A percentile compares a stretch with the other conserved stretches of the same genome.
Conservation (phyloP, 768 basidiomycete genomes). For the Psilocybe subaeruginosa region DNA sequence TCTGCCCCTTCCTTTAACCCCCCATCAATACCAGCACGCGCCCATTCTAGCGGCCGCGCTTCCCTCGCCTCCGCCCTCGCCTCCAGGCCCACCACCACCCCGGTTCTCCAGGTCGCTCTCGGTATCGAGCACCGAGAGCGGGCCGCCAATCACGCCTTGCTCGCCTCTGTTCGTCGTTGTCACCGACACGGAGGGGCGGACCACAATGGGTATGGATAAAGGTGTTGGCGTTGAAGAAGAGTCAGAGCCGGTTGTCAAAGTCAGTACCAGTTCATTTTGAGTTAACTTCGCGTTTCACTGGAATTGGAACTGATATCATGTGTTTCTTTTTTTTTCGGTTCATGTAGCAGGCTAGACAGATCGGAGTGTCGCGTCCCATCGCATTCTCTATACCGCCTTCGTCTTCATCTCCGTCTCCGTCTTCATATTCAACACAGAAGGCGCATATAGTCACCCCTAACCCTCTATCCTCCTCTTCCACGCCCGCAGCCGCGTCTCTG, state of each 20-base stretch:
- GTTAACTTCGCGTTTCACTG: too few species aligned
- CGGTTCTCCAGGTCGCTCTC: background rate
- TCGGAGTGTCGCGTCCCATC: background rate
- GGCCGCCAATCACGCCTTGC: slow-evolving; percentile 13
- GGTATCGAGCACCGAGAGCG: slow-evolving; percentile 9
- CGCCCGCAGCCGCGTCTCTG: too few species aligned
- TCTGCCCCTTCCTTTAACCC: background rate
- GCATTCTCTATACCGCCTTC: background rate
- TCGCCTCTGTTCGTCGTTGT: slow-evolving; percentile 12
- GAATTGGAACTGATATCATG: background rate
- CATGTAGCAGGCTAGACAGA: background rate
- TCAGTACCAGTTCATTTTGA: background rate
- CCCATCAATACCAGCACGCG: background rate
- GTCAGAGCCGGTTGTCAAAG: background rate
- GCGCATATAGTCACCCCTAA: too few species aligned
- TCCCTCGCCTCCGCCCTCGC: background rate
- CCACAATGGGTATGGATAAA: background rate
- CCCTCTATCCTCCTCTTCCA: too few species aligned
- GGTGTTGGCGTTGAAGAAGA: background rate
- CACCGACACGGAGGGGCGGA: background rate
- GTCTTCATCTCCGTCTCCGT: background rate
- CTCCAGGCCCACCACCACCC: background rate
- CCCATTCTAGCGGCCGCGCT: background rate
- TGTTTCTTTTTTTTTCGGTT: background rate
- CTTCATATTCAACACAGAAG: background rate